Conservation (phyloP, 176 grass and related monocot genomes). For the Oryza officinalis region DNA sequence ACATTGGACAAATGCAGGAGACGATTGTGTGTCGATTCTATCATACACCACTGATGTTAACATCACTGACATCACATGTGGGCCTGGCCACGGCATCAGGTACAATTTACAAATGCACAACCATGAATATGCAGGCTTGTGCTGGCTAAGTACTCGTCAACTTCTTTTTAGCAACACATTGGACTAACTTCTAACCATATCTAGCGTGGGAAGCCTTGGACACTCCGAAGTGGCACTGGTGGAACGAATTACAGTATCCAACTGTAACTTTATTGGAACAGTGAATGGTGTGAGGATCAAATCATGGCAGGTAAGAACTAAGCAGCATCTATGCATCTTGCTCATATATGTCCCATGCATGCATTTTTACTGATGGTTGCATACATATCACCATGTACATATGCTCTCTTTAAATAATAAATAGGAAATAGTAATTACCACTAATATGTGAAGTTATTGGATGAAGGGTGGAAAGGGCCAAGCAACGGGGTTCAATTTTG, state of each 20-base stretch:
- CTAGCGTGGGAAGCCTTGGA: slow-evolving; percentile 79
- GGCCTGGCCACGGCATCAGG: slow-evolving; percentile 87
- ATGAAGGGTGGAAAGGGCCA: slow-evolving; percentile 64
- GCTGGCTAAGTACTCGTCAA: neutral
- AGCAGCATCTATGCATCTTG: neutral
- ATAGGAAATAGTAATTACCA: neutral
- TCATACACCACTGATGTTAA: slow-evolving; percentile 33
- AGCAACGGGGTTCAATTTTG: slow-evolving; percentile 51
- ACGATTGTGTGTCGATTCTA: slow-evolving; percentile 70
- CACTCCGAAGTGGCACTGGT: neutral
- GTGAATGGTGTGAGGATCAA: slow-evolving; percentile 66
- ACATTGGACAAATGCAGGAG: slow-evolving; percentile 47
- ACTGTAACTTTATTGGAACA: slow-evolving; percentile 52
- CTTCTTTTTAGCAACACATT: slow-evolving; percentile 17
- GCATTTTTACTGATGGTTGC: neutral
- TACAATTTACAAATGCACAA: slow-evolving; percentile 38
- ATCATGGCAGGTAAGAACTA: slow-evolving; percentile 61
- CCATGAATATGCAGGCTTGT: neutral
- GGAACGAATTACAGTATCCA: slow-evolving; percentile 46
- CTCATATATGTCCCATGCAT: neutral
- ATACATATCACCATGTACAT: neutral
- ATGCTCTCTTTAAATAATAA: neutral
- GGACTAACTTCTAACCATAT: slow-evolving; percentile 7
- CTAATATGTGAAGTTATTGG: neutral
- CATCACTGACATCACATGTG: slow-evolving; percentile 42